Conservation (phyloP, 805 yeast species). For the Pichia rugopelliculosa region DNA sequence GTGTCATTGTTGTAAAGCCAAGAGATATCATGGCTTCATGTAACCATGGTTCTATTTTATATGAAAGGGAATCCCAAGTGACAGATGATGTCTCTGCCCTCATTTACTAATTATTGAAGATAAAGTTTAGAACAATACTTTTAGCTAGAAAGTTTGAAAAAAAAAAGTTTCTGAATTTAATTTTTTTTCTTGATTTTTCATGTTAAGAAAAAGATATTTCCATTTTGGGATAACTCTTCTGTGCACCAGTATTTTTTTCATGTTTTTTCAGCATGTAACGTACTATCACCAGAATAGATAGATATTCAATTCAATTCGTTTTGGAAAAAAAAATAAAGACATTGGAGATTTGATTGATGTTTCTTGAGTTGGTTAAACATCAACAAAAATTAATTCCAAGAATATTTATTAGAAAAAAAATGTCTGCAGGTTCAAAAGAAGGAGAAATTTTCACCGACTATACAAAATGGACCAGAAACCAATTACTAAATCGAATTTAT, state of each 20-base stretch:
- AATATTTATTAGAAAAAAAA: background rate
- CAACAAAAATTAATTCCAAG: background rate
- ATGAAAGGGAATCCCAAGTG: conserved; percentile 52
- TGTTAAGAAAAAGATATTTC: background rate
- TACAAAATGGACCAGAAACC: conserved; percentile 56
- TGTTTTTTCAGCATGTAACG: no score
- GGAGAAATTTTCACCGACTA: conserved; percentile 31
- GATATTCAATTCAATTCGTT: no score
- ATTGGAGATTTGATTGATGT: no score
- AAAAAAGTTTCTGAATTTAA: background rate
- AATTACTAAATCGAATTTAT: conserved; percentile 48
- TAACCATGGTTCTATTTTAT: conserved; percentile 61
- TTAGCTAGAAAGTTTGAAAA: no score
- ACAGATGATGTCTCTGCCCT: conserved; percentile 33
- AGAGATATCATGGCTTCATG: conserved; percentile 60
- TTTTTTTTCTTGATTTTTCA: conserved; percentile 1
- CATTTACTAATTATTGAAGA: background rate
- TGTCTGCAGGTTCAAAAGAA: background rate
- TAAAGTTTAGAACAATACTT: no score
- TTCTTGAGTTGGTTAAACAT: background rate
- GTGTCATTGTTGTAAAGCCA: conserved; percentile 83
- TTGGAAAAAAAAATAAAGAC: background rate
- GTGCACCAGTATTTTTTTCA: conserved; percentile 2
- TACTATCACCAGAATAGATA: no score
- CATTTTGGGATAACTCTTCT: conserved; percentile 3